These are phyloP conservation scores for Ganoderma sp. DNA, from an alignment of 1,284 basidiomycete species.

Conservation along the genomic window DNA sequence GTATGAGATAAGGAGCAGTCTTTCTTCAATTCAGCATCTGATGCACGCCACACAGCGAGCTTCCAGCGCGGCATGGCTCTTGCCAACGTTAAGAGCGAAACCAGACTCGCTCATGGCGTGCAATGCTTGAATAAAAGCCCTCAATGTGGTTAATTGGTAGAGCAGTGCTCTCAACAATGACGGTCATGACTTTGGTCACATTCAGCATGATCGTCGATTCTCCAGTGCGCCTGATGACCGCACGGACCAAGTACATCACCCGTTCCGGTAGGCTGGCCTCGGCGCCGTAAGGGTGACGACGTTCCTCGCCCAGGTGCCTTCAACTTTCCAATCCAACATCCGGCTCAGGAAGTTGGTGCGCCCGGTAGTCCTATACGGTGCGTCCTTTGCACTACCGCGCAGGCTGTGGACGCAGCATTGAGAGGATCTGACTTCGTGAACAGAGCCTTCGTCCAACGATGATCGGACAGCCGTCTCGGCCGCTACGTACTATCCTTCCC, in stretches of 20 bases:
- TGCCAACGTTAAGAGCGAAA: background rate
- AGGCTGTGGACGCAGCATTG: background rate
- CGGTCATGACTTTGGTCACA: background rate
- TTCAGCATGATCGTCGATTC: background rate
- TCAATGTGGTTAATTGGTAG: background rate
- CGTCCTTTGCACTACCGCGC: background rate
- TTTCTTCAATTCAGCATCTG: no score
- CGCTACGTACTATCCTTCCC: background rate
- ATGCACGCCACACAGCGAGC: no score
- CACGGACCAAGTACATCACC: constrained; percentile 3
- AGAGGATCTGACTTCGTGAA: no score
- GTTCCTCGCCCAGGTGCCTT: constrained; percentile 5
- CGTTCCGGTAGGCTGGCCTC: constrained; percentile 6
- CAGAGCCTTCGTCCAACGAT: constrained; percentile 1
- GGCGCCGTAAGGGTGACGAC: background rate
- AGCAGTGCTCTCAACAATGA: background rate
- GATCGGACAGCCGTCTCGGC: background rate
- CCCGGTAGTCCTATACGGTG: background rate
- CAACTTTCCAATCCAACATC: background rate
- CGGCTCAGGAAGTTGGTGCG: background rate
- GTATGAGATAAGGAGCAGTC: no score
- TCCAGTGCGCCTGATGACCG: constrained; percentile 4
- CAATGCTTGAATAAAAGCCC: background rate
- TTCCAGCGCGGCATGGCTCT: no score
- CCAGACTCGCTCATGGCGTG: background rate